phyloP scores from a whole-genome alignment of 768 basidiomycete genomes.

The Lactifluus subvellereus region DNA sequence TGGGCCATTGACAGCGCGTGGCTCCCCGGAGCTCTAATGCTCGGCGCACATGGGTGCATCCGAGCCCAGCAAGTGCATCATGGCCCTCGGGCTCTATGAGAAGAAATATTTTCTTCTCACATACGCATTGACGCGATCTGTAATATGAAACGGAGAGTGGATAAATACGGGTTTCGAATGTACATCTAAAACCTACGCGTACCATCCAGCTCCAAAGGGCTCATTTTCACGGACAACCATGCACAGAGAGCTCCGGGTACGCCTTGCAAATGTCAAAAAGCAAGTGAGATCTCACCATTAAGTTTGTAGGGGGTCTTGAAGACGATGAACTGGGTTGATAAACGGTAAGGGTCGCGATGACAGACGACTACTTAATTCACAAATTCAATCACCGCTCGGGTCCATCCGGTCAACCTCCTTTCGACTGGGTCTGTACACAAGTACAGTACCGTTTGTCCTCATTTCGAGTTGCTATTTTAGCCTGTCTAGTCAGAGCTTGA shows the following conservation, averaged over 20 bases:
- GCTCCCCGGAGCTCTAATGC: constrained; percentile 50
- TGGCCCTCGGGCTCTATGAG: constrained; percentile 38
- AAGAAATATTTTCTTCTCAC: constrained; percentile 1
- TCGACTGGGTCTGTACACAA: no score
- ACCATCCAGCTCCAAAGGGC: constrained; percentile 30
- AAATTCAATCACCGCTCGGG: background rate
- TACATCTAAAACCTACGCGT: constrained; percentile 25
- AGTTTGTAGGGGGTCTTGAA: background rate
- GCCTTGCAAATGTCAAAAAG: constrained; percentile 1
- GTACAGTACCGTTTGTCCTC: no score
- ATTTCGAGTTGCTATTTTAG: no score
- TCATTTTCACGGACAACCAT: background rate
- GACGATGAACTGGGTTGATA: background rate
- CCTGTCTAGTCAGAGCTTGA: no score
- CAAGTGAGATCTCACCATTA: constrained; percentile 10
- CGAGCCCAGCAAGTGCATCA: constrained; percentile 44
- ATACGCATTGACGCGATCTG: constrained; percentile 6
- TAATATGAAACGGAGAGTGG: background rate
- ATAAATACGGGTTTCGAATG: background rate
- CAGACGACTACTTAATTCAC: no score
- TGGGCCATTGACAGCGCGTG: constrained; percentile 31
- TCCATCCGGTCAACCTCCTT: background rate
- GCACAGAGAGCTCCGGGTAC: constrained; percentile 4
- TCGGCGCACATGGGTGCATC: constrained; percentile 21
- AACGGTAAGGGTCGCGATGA: background rate